These are phyloP conservation scores for Trametes gibbosa DNA, from an alignment of 768 basidiomycete genomes.

Conservation along the genomic window DNA sequence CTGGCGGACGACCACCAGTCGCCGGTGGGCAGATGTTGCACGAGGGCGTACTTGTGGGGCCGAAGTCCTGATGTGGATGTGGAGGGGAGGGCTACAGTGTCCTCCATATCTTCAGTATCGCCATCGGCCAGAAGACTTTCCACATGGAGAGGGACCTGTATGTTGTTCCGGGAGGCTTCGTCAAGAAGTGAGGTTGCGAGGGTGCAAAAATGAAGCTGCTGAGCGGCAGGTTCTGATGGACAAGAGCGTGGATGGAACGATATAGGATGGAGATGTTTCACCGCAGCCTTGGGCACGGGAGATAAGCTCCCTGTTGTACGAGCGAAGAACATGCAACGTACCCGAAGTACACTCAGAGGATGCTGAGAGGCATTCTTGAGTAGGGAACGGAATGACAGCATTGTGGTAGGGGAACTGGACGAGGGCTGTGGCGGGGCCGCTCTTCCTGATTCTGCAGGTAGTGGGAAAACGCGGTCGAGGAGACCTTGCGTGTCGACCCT, in stretches of 20 bases:
- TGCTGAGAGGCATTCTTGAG: conserved; percentile 52
- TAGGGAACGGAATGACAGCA: conserved; percentile 53
- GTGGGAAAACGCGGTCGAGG: conserved; percentile 75
- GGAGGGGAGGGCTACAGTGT: conserved; percentile 30
- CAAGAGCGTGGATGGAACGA: conserved; percentile 65
- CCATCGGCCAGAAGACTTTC: conserved; percentile 40
- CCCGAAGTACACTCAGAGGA: conserved; percentile 54
- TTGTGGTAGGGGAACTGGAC: conserved; percentile 18
- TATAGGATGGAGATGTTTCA: conserved; percentile 65
- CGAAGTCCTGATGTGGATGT: conserved; percentile 26
- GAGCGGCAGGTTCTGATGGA: conserved; percentile 58
- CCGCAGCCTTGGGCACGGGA: conserved; percentile 47
- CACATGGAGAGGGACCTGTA: conserved; percentile 45
- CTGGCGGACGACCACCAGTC: conserved; percentile 79
- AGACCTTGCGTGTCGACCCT: conserved; percentile 74
- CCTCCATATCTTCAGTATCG: conserved; percentile 17
- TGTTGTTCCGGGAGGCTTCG: conserved; percentile 55
- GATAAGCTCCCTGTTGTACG: conserved; percentile 3
- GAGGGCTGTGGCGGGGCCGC: conserved; percentile 38
- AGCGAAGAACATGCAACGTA: conserved; percentile 35
- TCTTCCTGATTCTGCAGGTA: conserved; percentile 41
- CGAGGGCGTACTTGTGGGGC: conserved; percentile 65
- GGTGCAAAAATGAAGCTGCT: conserved; percentile 73
- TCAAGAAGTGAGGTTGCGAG: conserved; percentile 71
- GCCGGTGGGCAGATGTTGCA: conserved; percentile 74